These are phyloP conservation scores for Solanum etuberosum DNA, from an alignment of 257 asterid genomes.

Conservation along the genomic window DNA sequence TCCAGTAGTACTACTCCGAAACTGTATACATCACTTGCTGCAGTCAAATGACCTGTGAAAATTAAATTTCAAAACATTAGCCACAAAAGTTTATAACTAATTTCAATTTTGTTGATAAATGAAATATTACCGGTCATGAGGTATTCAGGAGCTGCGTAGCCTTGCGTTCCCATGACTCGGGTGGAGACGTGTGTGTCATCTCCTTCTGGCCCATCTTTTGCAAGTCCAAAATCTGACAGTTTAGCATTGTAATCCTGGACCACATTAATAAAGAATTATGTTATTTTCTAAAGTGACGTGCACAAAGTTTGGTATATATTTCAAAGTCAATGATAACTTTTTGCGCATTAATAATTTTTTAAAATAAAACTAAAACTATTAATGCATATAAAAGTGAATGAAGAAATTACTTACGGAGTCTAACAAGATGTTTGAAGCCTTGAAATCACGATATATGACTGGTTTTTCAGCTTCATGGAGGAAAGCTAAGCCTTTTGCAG, in stretches of 20 bases:
- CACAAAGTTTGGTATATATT: background rate
- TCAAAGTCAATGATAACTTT: background rate
- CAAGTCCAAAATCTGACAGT: conserved; percentile 14
- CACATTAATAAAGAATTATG: background rate
- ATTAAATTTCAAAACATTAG: background rate
- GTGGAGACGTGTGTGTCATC: conserved; percentile 16
- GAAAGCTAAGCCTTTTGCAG: conserved; percentile 14
- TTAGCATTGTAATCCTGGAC: conserved; percentile 13
- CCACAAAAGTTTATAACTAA: background rate
- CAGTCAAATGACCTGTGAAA: conserved; percentile 11
- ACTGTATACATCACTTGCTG: conserved; percentile 13
- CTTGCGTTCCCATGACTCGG: conserved; percentile 14
- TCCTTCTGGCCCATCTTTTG: conserved; percentile 16
- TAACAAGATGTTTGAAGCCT: conserved; percentile 14
- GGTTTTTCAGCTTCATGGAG: conserved; percentile 13
- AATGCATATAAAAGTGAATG: no score
- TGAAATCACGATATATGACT: conserved; percentile 11
- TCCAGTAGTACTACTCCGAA: conserved; percentile 19
- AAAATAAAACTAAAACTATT: no score
- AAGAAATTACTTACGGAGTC: conserved; percentile 1
- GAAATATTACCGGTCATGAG: conserved; percentile 10
- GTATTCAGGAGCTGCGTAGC: conserved; percentile 17
- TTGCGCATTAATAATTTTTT: no score
- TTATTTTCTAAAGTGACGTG: background rate
- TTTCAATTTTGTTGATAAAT: background rate